Conservation (phyloP, 2,329 filamentous ascomycete species). For the Lanzia echinophila region DNA sequence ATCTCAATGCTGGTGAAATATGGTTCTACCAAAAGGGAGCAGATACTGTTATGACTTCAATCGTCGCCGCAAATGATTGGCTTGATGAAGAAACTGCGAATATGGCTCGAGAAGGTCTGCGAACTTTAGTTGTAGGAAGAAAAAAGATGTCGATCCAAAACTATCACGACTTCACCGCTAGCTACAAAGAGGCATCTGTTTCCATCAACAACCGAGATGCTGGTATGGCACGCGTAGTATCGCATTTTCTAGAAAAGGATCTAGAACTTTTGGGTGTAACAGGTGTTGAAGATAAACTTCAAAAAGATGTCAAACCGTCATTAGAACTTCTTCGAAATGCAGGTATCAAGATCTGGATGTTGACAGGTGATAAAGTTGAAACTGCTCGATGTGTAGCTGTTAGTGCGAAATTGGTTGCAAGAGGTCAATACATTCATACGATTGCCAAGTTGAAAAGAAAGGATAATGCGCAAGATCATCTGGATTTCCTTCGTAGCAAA, state of each 20-base stretch:
- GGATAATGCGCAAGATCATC: conserved; percentile 76
- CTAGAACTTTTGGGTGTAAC: conserved; percentile 94
- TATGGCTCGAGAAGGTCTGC: conserved; percentile 93
- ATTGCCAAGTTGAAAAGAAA: conserved; percentile 79
- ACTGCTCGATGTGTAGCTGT: conserved; percentile 95
- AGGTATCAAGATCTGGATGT: conserved; percentile 99
- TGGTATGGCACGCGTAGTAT: conserved; percentile 73
- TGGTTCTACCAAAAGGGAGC: conserved; percentile 99
- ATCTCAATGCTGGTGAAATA: conserved; percentile 64
- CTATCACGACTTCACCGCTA: conserved; percentile 71
- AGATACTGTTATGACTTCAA: conserved; percentile 95
- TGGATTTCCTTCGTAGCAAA: conserved; percentile 84
- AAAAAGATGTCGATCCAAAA: conserved; percentile 73
- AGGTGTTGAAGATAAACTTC: conserved; percentile 93
- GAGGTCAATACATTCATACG: conserved; percentile 94
- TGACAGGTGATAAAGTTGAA: conserved; percentile 97
- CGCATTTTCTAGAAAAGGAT: conserved; percentile 75
- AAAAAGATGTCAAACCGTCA: conserved; percentile 91
- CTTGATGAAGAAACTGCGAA: conserved; percentile 98
- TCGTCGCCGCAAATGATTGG: conserved; percentile 96
- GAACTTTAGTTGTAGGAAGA: conserved; percentile 90
- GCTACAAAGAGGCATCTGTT: conserved; percentile 73
- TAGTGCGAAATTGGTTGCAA: conserved; percentile 84
- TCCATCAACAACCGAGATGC: conserved; percentile 73
- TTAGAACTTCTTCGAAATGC: conserved; percentile 92